Percentiles rank a stretch among this genome's conserved stretches.
Evolutionary conservation across 305 asterid species (phyloP).

Genomic region (Solanum aculeatissimum): DNA sequence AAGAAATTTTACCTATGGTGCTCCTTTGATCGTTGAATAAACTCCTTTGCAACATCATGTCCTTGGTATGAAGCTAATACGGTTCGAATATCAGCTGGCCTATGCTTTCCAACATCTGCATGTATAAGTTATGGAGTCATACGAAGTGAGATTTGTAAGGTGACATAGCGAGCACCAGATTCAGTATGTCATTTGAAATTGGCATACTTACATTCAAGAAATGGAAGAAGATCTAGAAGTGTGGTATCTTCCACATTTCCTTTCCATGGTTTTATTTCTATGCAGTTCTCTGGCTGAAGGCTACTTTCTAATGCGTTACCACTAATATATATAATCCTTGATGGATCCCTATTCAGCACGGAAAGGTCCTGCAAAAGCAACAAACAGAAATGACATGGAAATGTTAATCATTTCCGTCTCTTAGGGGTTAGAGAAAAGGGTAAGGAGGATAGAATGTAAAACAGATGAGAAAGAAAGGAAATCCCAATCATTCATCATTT

Average conservation of each 20-base stretch:
- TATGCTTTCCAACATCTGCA: slow-evolving; percentile 73
- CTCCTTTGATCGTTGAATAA: slow-evolving; percentile 73
- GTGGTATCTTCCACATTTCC: slow-evolving; percentile 79
- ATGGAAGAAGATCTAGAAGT: slow-evolving; percentile 81
- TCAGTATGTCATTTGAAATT: background rate
- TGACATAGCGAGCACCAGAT: background rate
- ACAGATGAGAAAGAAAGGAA: background rate
- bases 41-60: slow-evolving; percentile 75
- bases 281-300: slow-evolving; percentile 74
- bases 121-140: slow-evolving; percentile 9
- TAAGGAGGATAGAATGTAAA: background rate
- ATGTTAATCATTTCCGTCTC: background rate
- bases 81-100: slow-evolving; percentile 77
- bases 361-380: slow-evolving; percentile 69
- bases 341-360: slow-evolving; percentile 76
- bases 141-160: background rate
- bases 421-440: background rate
- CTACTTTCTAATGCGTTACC: slow-evolving; percentile 67
- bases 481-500: background rate
- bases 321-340: slow-evolving; percentile 61
- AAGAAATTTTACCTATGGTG: slow-evolving; percentile 41
- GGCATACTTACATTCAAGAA: slow-evolving; percentile 69
- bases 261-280: slow-evolving; percentile 61
- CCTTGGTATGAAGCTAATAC: slow-evolving; percentile 87
- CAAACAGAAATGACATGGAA: background rate